phyloP scores from a whole-genome alignment of 2,329 filamentous ascomycete species.

The Cladosporium sp. region DNA sequence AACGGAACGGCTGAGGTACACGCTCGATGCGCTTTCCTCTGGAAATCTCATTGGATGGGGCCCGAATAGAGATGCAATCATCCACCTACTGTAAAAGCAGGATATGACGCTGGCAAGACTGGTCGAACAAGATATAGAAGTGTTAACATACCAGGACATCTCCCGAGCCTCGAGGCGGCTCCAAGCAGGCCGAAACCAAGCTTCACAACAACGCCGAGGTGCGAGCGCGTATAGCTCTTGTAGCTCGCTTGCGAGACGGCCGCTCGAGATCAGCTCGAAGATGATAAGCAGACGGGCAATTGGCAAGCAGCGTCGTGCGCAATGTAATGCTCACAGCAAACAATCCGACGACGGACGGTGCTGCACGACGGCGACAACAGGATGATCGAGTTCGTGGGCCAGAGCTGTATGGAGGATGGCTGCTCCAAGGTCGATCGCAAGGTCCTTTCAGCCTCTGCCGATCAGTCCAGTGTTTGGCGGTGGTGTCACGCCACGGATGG shows the following conservation, averaged over 20 bases:
- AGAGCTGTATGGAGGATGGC: constrained; percentile 5
- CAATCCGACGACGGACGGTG: background rate
- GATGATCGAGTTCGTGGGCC: background rate
- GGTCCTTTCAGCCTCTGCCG: constrained; percentile 13
- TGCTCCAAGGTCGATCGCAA: background rate
- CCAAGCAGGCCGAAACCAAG: constrained; percentile 4
- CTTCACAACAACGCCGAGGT: constrained; percentile 9
- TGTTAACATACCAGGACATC: constrained; percentile 13
- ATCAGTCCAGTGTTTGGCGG: constrained; percentile 3
- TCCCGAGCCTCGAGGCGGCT: constrained; percentile 1
- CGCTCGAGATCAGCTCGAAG: constrained; percentile 1
- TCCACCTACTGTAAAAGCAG: background rate
- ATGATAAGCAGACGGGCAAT: background rate
- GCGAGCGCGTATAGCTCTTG: background rate
- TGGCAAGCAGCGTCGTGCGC: background rate
- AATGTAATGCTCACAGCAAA: background rate
- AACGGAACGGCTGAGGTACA: background rate
- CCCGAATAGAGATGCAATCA: background rate
- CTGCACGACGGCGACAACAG: background rate
- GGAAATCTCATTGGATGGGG: background rate
- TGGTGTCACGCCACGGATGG: constrained; percentile 1
- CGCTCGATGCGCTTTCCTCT: background rate
- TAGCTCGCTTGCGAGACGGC: background rate
- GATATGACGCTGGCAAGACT: background rate
- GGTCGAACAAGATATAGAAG: background rate